Conservation (phyloP, 768 basidiomycete genomes). For the Kwoniella dendrophila region DNA sequence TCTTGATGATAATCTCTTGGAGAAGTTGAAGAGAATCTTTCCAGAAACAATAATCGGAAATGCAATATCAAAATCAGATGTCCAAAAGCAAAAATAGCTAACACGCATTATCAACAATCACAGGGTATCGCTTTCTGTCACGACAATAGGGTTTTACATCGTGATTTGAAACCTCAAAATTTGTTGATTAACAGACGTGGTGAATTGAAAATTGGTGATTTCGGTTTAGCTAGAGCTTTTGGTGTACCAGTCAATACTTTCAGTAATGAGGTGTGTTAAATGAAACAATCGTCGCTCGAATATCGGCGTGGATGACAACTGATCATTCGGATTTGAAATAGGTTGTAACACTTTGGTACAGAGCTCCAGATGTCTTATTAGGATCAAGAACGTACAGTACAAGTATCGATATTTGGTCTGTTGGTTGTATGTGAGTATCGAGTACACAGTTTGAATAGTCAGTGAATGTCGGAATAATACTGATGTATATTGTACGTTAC, state of each 20-base stretch:
- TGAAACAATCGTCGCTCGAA: background rate
- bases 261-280: slow-evolving; percentile 73
- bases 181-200: slow-evolving; percentile 95
- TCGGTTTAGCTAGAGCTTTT: slow-evolving; percentile 94
- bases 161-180: slow-evolving; percentile 98
- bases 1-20: no score
- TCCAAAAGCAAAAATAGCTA: background rate
- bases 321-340: slow-evolving; percentile 16
- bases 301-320: background rate
- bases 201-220: slow-evolving; percentile 95
- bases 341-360: slow-evolving; percentile 98
- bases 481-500: background rate
- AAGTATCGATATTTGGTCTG: slow-evolving; percentile 98
- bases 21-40: no score
- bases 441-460: background rate
- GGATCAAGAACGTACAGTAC: slow-evolving; percentile 97
- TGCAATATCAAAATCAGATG: no score
- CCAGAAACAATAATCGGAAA: no score
- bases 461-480: background rate
- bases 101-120: background rate
- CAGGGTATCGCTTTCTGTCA: slow-evolving; percentile 94
- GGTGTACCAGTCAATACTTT: slow-evolving; percentile 99
- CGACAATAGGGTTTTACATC: slow-evolving; percentile 95
- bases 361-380: slow-evolving; percentile 94
- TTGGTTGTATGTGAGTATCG: slow-evolving; percentile 75